Evolutionary conservation across 495 filamentous ascomycete species (phyloP), one percentile per base, ranked within the genome.

Genomic region (Sporormia fimetaria): DNA sequence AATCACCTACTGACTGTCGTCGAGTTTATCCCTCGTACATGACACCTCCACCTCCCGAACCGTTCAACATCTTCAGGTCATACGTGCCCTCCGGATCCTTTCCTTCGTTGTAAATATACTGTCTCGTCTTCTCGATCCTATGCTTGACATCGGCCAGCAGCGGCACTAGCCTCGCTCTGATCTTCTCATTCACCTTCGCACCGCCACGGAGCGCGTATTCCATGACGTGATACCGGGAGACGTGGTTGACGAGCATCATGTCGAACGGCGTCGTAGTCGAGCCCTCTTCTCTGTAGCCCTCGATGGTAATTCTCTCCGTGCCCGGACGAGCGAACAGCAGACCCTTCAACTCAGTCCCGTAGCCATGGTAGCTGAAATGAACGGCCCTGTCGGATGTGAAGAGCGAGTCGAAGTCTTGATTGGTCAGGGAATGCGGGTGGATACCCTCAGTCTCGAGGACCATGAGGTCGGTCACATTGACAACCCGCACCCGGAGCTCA

Each of bases 391-490:
- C 74, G 0, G 52, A n/a, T 0, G 77, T 81, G 54, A 84, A 81
- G 7, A 84, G 55, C 1, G 65, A 60, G 21, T 68, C 58, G 40
- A 81, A 83, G 0, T 57, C 66, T n/a, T 67, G 61, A 12, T 57
- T 53, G 6, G 56, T 59, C 33, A 83, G 55, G 8, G 75, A 65
- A 46, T 84, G 80, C 6, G 79, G 80, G 50, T 84, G 80, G 1
- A 52, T 33, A 2, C 69, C 71, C 43, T 77, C 68, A 4, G 67
- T 67, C 5, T 67, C 66, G 3, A 84, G 67, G 16, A 81, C 73
- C 71, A 84, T 73, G 30, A 83, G 57, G 44, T 83, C 81, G 0
- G 76, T 81, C n/a, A 84, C 78, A 44, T 84, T 84, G 42, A 83
- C 58, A 11, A 83, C 75, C 5, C 80, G 69, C 0, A 82, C 65